A percentile compares a stretch with the other conserved stretches of the same genome.
phyloP scores from a whole-genome alignment of 1,284 basidiomycete species.

The Heliocybe sulcata region DNA sequence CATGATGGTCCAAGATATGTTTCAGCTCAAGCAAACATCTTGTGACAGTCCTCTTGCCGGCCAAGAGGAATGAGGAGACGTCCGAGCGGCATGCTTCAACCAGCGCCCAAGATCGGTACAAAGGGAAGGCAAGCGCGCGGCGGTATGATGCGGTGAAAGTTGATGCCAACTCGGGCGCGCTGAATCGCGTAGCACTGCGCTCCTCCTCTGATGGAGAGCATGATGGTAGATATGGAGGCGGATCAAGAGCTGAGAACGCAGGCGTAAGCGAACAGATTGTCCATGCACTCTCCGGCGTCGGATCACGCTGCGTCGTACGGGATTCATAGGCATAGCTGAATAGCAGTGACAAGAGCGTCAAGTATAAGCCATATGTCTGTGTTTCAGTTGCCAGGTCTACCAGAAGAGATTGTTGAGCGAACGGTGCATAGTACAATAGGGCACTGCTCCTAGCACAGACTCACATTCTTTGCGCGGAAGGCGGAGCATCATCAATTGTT shows the following conservation, averaged over 20 bases:
- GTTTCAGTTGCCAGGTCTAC: conserved; percentile 49
- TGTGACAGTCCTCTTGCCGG: conserved; percentile 52
- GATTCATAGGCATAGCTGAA: conserved; percentile 74
- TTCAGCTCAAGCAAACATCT: conserved; percentile 65
- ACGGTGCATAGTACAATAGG: background rate
- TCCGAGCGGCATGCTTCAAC: conserved; percentile 62
- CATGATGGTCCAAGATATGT: conserved; percentile 66
- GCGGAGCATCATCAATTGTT: conserved; percentile 58
- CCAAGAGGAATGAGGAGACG: conserved; percentile 46
- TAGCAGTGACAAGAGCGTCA: conserved; percentile 60
- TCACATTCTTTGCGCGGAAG: conserved; percentile 74
- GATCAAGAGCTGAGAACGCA: conserved; percentile 71
- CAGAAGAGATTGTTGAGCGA: conserved; percentile 4
- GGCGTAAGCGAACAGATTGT: conserved; percentile 65
- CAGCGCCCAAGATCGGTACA: conserved; percentile 69
- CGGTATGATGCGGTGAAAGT: conserved; percentile 59
- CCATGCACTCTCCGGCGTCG: conserved; percentile 80
- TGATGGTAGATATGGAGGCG: conserved; percentile 38
- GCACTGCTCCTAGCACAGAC: conserved; percentile 16
- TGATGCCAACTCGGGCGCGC: conserved; percentile 37
- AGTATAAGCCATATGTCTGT: conserved; percentile 55
- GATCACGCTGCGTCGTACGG: conserved; percentile 65
- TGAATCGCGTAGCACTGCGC: conserved; percentile 21
- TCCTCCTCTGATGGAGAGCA: conserved; percentile 11
- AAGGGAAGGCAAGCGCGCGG: conserved; percentile 64